phyloP scores from a whole-genome alignment of 1,284 basidiomycete species.

The Meira nashicola region DNA sequence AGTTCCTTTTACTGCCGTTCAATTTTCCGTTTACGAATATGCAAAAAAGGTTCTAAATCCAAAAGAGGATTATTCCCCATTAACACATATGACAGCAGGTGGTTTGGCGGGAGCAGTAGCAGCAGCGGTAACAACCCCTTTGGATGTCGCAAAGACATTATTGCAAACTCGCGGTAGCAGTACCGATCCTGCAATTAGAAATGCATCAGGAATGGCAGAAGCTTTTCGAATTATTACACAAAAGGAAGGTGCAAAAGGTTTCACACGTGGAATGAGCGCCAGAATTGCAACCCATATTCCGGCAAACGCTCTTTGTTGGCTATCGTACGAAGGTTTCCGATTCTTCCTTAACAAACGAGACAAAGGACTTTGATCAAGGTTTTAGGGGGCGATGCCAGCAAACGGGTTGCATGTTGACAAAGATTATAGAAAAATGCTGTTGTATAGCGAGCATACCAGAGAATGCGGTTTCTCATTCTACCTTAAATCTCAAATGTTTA shows the following conservation, averaged over 20 bases:
- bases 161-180: slow-evolving; percentile 88
- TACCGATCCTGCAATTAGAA: slow-evolving; percentile 73
- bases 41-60: slow-evolving; percentile 85
- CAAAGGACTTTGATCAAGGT: slow-evolving; percentile 9
- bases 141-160: slow-evolving; percentile 98
- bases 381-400: neutral
- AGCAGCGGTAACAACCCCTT: slow-evolving; percentile 88
- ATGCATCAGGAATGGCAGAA: slow-evolving; percentile 77
- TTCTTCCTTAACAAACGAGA: slow-evolving; percentile 42
- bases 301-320: slow-evolving; percentile 94
- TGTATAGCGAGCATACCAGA: no score
- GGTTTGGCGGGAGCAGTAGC: slow-evolving; percentile 89
- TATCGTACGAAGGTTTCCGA: slow-evolving; percentile 56
- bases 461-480: no score
- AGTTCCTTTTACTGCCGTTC: slow-evolving; percentile 95
- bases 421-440: no score
- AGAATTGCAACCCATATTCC: slow-evolving; percentile 94
- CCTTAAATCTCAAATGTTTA: no score
- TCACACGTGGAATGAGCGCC: slow-evolving; percentile 80
- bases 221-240: slow-evolving; percentile 83
- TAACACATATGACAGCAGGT: slow-evolving; percentile 83
- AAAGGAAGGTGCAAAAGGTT: slow-evolving; percentile 78
- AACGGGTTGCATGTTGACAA: no score
- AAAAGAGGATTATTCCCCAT: slow-evolving; percentile 75
- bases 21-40: slow-evolving; percentile 95